Percentiles rank a stretch among this genome's conserved stretches.
Conservation (phyloP, 1,139 yeast species). For the Suhomyces ambrosiae region DNA sequence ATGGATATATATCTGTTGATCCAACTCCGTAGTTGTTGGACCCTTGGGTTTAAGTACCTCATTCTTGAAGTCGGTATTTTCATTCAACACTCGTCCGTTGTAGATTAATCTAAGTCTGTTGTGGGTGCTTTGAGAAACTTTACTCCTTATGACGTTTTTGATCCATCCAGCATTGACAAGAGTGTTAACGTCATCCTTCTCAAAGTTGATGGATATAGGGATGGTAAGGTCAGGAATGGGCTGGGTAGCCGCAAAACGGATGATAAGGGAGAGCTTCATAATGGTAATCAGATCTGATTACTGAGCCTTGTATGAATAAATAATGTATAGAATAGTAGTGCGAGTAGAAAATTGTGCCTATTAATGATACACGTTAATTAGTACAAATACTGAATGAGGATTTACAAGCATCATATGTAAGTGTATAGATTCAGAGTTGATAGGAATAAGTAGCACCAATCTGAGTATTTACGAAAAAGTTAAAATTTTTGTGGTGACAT, state of each 20-base stretch:
- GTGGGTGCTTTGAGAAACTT: slow-evolving; percentile 29
- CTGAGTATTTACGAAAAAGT: no score
- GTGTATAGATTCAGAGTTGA: no score
- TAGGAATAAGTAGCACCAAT: no score
- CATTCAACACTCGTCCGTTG: slow-evolving; percentile 71
- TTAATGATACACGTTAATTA: no score
- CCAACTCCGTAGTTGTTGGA: background rate
- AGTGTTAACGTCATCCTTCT: slow-evolving; percentile 34
- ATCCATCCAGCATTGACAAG: slow-evolving; percentile 36
- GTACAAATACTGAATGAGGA: no score
- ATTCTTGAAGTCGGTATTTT: slow-evolving; percentile 54
- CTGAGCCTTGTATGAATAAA: no score
- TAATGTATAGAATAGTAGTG: no score
- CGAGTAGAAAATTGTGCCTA: no score
- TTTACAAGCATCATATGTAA: no score
- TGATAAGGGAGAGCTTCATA: slow-evolving; percentile 27
- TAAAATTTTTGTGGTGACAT: no score
- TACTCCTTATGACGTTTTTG: slow-evolving; percentile 31
- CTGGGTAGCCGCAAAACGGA: slow-evolving; percentile 34
- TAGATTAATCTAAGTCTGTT: slow-evolving; percentile 70
- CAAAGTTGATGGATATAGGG: slow-evolving; percentile 34
- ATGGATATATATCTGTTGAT: slow-evolving; percentile 57
- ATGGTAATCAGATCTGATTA: no score
- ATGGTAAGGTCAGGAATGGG: slow-evolving; percentile 32
- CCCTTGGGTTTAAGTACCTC: slow-evolving; percentile 41